Base-by-base conservation (phyloP, 1,284 basidiomycete species). In the Pyrrhoderma noxium region DNA sequence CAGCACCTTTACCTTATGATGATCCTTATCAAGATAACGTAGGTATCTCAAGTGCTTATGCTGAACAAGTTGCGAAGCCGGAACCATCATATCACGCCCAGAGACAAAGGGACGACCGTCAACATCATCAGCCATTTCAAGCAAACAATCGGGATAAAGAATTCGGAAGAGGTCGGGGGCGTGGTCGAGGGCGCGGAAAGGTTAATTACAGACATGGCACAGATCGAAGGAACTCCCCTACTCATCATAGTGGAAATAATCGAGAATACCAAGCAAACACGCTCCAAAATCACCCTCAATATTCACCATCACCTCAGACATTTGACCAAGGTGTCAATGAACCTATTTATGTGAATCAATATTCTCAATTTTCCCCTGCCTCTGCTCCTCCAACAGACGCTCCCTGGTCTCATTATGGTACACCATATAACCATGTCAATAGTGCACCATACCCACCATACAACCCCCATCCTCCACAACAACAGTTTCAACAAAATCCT, bases 11-110 rank as follows among this genome's bases (percentile, higher is more conserved):
- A 27, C 81, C 85, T 23, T 88, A 88, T 59, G 82, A 88, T 54
- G 85, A 88, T 59, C 85, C 85, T 2, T 88, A 88, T 62, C 75
- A 82, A 14, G 81, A 85, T 36, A 45, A 18, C n/a, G n/a, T 9
- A n/a, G 38, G 36, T 14, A 13, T 8, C n/a, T 65, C 34, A 68
- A 14, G 38, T 8, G 5, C 21, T 22, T n/a, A 22, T 40, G 14
- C 14, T 5, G n/a, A 16, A 16, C 16, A 7, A 7, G 38, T n/a
- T 40, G 8, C 16, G n/a, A 40, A 14, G 14, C 8, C n/a, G 14
- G 14, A 5, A 22, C 16, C 38, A 22, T 5, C 5, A 5, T 31
- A 31, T 31, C 27, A 5, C 27, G 11, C 5, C 38, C 16, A 22
- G 38, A n/a, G 14, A 14, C 16, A 40, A 18, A 40, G 38, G n/a